Conservation (phyloP, 2,329 filamentous ascomycete genomes). For the Canariomyces notabilis region DNA sequence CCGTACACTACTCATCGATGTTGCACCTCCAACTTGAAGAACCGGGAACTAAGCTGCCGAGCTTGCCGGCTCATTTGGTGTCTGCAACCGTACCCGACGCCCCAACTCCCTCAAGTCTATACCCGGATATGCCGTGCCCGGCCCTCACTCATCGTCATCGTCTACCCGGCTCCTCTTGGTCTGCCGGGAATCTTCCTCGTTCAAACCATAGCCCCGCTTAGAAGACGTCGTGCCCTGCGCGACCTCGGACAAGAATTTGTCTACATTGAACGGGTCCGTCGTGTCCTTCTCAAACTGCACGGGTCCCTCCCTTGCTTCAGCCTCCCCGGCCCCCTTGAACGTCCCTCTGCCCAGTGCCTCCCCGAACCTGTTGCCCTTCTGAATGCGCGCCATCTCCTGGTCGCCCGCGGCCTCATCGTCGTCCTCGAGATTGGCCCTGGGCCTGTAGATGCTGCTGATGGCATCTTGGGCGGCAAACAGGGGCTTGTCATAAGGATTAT, state of each 20-base stretch:
- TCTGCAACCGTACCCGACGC: no score
- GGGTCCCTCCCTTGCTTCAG: slow-evolving; percentile 81
- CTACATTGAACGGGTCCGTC: slow-evolving; percentile 84
- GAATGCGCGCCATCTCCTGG: slow-evolving; percentile 79
- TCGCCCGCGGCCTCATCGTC: slow-evolving; percentile 75
- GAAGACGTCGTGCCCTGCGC: slow-evolving; percentile 49
- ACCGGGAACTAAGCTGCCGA: neutral
- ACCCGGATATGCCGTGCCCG: slow-evolving; percentile 7
- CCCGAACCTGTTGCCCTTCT: slow-evolving; percentile 74
- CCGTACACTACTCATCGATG: neutral
- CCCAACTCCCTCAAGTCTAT: no score
- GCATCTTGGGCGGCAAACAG: slow-evolving; percentile 94
- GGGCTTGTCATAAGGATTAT: slow-evolving; percentile 95
- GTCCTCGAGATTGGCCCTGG: slow-evolving; percentile 68
- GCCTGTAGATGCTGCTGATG: slow-evolving; percentile 88
- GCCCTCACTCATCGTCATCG: slow-evolving; percentile 53
- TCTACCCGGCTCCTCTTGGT: slow-evolving; percentile 75
- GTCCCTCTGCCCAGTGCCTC: slow-evolving; percentile 86
- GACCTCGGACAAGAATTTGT: slow-evolving; percentile 84
- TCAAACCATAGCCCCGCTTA: slow-evolving; percentile 72
- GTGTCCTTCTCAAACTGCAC: slow-evolving; percentile 92
- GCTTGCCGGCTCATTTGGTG: neutral
- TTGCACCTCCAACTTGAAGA: no score
- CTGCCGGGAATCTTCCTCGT: slow-evolving; percentile 55
- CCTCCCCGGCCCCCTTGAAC: slow-evolving; percentile 81